Base-by-base conservation (phyloP, 2,329 filamentous ascomycete species). In the Keithomyces neogunnii region DNA sequence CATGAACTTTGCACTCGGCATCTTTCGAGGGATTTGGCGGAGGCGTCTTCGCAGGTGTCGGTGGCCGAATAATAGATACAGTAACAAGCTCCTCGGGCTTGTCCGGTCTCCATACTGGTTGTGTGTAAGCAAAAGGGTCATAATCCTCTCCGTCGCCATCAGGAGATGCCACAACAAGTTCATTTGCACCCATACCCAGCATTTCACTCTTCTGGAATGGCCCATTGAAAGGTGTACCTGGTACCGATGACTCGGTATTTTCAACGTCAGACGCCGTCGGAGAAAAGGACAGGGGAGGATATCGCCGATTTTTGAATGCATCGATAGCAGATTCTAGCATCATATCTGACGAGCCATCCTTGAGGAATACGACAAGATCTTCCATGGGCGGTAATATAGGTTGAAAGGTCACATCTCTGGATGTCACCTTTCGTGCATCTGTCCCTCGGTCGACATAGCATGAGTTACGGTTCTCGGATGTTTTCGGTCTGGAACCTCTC, bases 311-410 rank as follows among this genome's bases (percentile, higher is more conserved):
- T 51, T 57, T 62, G 51, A 80, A 77, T 2, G 73, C 70, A 31
- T 67, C 63, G 33, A 82, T 66, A 13, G 76, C 69, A 1, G 68
- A 68, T 28, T 75, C 72, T 1, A 83, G 62, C 0, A 75, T 59
- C 2, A 62, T 53, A 53, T 78, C 70, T 0, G 62, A 60, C 1
- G 64, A 62, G 2, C 72, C 71, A 7, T 73, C 69, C 11, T 72
- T 74, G 51, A 84, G 73, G 45, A 78, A 69, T 29, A 85, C 68
- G 2, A 83, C 70, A 1, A 83, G 60, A 54, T 85, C 77, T 58
- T 85, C 82, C 0, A 69, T 58, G 42, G 80, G 63, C 0, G 76
- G 73, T 28, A 85, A 66, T 0, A 81, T 69, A 1, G 75, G 67
- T 35, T 71, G 65, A 39, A 72, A 71, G 0, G 60, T 44, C 3